Evolutionary conservation across 192 early-diverging fungal species (phyloP).

Genomic region (Backusella circina): DNA sequence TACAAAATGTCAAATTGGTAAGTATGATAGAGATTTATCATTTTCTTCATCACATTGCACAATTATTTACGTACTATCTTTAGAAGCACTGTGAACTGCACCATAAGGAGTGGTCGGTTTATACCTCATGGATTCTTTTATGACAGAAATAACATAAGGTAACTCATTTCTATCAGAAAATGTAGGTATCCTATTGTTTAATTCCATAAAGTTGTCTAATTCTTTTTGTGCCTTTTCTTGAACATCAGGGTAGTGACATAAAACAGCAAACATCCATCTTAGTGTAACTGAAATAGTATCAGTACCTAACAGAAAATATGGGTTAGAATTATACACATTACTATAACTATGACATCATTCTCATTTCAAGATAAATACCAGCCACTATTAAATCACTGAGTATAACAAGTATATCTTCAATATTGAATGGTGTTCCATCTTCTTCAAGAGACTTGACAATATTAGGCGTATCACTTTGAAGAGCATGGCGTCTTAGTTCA

Average conservation of each 20-base stretch:
- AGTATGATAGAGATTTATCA: background rate
- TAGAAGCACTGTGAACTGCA: background rate
- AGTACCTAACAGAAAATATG: background rate
- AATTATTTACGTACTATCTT: slow-evolving; percentile 3
- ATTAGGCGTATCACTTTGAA: background rate
- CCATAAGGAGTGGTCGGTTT: slow-evolving; percentile 8
- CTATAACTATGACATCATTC: background rate
- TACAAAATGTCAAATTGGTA: background rate
- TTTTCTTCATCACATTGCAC: background rate
- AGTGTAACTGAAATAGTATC: slow-evolving; percentile 9
- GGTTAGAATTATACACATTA: background rate
- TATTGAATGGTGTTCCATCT: background rate
- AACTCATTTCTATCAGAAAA: background rate
- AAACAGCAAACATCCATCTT: slow-evolving; percentile 8
- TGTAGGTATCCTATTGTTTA: background rate
- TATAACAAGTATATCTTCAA: background rate
- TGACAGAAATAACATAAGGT: slow-evolving; percentile 13
- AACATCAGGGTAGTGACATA: slow-evolving; percentile 17
- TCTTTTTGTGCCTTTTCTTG: slow-evolving; percentile 13
- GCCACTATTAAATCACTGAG: background rate
- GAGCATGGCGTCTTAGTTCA: background rate
- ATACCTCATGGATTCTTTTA: slow-evolving; percentile 10
- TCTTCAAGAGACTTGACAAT: background rate
- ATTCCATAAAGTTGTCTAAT: background rate
- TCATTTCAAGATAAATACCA: background rate